These are phyloP conservation scores for Skeletonema costatum DNA, from an alignment of 108 stramenopile species.

Conservation along the genomic window DNA sequence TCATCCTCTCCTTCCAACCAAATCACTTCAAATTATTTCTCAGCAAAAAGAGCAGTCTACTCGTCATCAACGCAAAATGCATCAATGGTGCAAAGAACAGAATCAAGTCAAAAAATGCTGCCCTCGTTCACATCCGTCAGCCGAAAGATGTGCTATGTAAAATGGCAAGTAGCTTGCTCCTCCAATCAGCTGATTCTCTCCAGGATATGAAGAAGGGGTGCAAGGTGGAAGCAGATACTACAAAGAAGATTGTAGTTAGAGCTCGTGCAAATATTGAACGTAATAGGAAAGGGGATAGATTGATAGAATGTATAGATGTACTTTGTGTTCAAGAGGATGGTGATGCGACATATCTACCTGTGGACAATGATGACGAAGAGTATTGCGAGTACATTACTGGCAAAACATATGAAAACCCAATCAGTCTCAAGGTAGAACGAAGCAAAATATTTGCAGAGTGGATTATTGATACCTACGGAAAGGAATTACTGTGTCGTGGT, in stretches of 20 bases:
- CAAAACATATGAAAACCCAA: neutral
- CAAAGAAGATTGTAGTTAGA: slow-evolving; percentile 12
- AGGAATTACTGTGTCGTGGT: slow-evolving; percentile 11
- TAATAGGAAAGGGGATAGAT: slow-evolving; percentile 36
- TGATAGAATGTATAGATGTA: slow-evolving; percentile 37
- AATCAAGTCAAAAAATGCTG: slow-evolving; percentile 7
- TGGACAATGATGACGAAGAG: slow-evolving; percentile 1
- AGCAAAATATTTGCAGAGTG: slow-evolving; percentile 37
- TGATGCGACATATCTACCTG: slow-evolving; percentile 16
- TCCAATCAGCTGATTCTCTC: neutral
- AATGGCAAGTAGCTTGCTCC: neutral
- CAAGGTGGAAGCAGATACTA: slow-evolving; percentile 14
- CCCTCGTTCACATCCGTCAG: slow-evolving; percentile 17
- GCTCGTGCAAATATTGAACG: slow-evolving; percentile 26
- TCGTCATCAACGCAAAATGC: slow-evolving; percentile 21
- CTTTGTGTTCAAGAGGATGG: slow-evolving; percentile 5
- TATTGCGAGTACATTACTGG: slow-evolving; percentile 8
- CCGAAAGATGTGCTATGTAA: neutral
- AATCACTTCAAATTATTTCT: slow-evolving; percentile 27
- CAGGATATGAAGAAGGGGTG: slow-evolving; percentile 6
- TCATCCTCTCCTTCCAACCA: slow-evolving; percentile 26
- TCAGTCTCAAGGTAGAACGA: slow-evolving; percentile 24
- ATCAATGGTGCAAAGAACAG: slow-evolving; percentile 17
- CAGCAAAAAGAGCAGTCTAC: slow-evolving; percentile 28
- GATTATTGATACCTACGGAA: slow-evolving; percentile 30